Evolutionary conservation across 805 yeast genomes (phyloP), one percentile per base, ranked within the genome.

Genomic region (Dipodascus geniculatus): DNA sequence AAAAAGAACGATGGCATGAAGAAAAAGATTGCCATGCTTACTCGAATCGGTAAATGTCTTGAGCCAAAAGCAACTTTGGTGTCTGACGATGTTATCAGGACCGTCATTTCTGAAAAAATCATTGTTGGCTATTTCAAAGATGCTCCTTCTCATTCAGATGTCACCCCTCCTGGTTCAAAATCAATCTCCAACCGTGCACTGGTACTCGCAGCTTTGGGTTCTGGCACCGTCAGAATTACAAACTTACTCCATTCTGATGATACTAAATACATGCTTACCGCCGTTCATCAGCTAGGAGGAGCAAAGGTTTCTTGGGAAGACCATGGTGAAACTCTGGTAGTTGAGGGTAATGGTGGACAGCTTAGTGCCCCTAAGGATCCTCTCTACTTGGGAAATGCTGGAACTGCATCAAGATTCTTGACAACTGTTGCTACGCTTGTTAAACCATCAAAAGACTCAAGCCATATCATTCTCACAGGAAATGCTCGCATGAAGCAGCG

Each of bases 401-500:
- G 99, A 60, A 93, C 99, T 48, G 98, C 99, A 2, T 87, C 97
- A 3, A 79, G 99, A 63, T 93, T 93, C 68, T 77, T 93, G 65
- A 87, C 97, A 1, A 80, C 96, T 1, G 91, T 93, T 24, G 96
- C 96, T 19, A 78, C 96, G n/a, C 73, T 90, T 56, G 95, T 86
- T 3, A 74, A 78, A 20, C 72, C 81, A 24, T 63, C 76, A 16
- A 63, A 66, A 2, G 65, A 61, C 3, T 53, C 64, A 2, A 71
- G 75, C 33, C 64, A 73, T 55, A 81, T 89, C 24, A 71, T 81
- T 3, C 75, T 93, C 57, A 93, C 98, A 1, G 99, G 99, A 60
- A 93, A 93, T 69, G 84, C 87, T 51, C 80, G 99, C 69, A 93
- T 93, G 99, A 95, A 90, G 69, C 95, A 90, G 68, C 78, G 99